phyloP scores from a whole-genome alignment of 2,329 filamentous ascomycete species.

The Aspergillus awamori region DNA sequence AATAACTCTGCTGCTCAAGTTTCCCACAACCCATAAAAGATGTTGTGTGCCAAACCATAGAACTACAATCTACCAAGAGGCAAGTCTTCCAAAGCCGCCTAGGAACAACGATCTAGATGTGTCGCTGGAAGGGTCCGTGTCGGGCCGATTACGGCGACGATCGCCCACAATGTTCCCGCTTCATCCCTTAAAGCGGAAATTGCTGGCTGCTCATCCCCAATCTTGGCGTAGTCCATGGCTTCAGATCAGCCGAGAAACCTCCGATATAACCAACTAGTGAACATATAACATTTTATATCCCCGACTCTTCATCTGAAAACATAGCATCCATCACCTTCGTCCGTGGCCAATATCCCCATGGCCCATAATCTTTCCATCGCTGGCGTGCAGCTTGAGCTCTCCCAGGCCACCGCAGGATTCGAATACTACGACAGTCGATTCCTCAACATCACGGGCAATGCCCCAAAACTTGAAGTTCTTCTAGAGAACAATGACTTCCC shows the following conservation, averaged over 20 bases:
- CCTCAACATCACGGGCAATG: conserved; percentile 38
- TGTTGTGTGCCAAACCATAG: too few relatives aligned
- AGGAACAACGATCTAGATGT: too few relatives aligned
- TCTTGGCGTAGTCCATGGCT: background rate
- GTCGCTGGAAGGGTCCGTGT: background rate
- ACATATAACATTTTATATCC: background rate
- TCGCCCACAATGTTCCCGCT: background rate
- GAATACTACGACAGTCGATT: conserved; percentile 27
- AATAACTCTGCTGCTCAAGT: too few relatives aligned
- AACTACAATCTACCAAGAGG: too few relatives aligned
- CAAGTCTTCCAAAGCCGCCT: too few relatives aligned
- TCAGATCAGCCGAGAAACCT: background rate
- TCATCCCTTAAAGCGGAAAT: background rate
- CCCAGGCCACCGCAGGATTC: conserved; percentile 6
- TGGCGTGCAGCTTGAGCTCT: background rate
- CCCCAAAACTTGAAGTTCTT: conserved; percentile 43
- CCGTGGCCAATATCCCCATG: background rate
- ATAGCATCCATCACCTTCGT: too few relatives aligned
- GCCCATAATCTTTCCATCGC: background rate
- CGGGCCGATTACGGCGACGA: background rate
- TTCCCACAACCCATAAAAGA: too few relatives aligned
- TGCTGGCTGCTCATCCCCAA: background rate
- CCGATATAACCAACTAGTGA: background rate
- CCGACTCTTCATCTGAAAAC: too few relatives aligned
- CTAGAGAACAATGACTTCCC: conserved; percentile 45